These are phyloP conservation scores for Dactylellina cionopaga DNA, from an alignment of 2,329 filamentous ascomycete species.

Conservation along the genomic window DNA sequence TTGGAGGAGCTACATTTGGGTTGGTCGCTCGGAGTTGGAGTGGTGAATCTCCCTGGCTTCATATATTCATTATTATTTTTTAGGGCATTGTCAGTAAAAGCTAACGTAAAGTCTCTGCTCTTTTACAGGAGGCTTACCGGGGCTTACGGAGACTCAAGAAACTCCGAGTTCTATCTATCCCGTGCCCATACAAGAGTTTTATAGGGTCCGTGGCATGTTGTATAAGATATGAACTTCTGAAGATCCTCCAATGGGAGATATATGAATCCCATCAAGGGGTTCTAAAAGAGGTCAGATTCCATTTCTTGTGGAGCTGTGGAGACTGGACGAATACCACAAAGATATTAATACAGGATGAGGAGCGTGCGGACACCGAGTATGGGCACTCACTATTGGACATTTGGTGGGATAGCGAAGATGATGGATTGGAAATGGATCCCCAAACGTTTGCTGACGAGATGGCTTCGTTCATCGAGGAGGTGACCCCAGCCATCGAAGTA, in stretches of 20 bases:
- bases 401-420: not conserved
- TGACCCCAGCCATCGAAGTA: no score
- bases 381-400: not conserved
- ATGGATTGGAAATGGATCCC: no score
- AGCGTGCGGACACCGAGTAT: not conserved
- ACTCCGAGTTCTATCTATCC: constrained; percentile 9
- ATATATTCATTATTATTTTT: not conserved
- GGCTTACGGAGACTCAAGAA: not conserved
- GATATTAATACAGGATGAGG: not conserved
- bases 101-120: not conserved
- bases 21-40: not conserved
- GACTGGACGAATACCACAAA: constrained; percentile 5
- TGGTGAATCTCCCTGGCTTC: not conserved
- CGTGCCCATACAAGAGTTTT: constrained; percentile 19
- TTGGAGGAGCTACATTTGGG: constrained; percentile 15
- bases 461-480: not conserved
- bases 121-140: not conserved
- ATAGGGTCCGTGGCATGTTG: not conserved
- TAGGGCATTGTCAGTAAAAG: not conserved
- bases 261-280: not conserved
- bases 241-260: no score
- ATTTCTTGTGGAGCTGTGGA: not conserved
- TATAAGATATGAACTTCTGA: not conserved
- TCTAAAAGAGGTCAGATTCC: not conserved
- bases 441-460: not conserved